Evolutionary conservation across 192 early-diverging fungal species (phyloP).

Genomic region (Phlyctochytrium bullatum): DNA sequence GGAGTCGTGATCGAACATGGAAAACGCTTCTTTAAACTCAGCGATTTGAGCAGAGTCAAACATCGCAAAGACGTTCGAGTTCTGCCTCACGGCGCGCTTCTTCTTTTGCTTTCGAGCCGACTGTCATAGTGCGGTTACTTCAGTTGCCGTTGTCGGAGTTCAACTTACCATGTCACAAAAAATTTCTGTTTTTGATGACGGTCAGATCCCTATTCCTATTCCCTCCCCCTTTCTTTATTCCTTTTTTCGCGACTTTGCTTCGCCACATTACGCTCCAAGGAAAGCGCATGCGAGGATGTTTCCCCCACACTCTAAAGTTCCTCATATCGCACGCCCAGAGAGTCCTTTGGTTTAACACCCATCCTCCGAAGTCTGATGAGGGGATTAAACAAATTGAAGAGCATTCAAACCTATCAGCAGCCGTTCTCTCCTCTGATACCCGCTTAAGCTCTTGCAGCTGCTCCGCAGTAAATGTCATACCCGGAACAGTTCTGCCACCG

Average conservation of each 20-base stretch:
- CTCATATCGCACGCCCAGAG: background rate
- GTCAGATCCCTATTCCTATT: no score
- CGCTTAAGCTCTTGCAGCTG: background rate
- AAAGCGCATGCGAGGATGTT: no score
- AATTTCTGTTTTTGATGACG: no score
- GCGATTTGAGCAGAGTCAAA: slow-evolving; percentile 95
- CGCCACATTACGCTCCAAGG: no score
- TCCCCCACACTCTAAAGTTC: no score
- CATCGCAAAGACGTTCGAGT: slow-evolving; percentile 97
- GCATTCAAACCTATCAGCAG: background rate
- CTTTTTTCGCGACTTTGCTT: background rate
- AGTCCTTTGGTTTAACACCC: background rate
- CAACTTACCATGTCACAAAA: no score
- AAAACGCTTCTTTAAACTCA: slow-evolving; percentile 97
- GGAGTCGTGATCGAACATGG: slow-evolving; percentile 89
- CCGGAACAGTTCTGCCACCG: no score
- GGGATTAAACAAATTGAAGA: background rate
- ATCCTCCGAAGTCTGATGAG: background rate
- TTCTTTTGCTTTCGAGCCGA: slow-evolving; percentile 50
- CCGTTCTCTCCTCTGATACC: background rate
- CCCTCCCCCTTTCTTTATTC: background rate
- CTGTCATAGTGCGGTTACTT: background rate
- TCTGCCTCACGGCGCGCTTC: slow-evolving; percentile 88
- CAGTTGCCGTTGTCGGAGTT: background rate
- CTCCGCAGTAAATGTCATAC: no score